Base-by-base conservation (phyloP, 352 stramenopile species). In the Phytophthora hibernalis region DNA sequence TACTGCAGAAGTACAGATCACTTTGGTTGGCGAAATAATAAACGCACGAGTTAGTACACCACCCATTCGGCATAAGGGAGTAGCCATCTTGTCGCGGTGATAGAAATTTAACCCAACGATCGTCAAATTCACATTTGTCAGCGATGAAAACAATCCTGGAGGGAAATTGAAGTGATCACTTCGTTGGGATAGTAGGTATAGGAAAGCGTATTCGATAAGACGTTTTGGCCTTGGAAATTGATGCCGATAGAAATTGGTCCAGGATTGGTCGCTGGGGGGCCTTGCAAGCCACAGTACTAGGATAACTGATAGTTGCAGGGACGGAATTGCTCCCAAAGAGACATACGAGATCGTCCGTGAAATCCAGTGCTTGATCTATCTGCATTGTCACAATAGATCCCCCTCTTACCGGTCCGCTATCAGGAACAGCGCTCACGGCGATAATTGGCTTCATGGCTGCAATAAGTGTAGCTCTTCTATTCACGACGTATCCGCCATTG, bases 171-270 rank as follows among this genome's bases (percentile, higher is more conserved):
- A 33, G 43, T 70, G 10, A 85, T 65, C 6, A 68, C 16, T 51
- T 85, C 77, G 18, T 85, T 45, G 2, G 51, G 44, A 21, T 48
- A 30, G 43, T 82, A 85, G 0, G 54, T 58, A 45, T 72, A 80
- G 12, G 8, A 22, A 5, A 52, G 13, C 12, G 8, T 6, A 10
- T 5, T 50, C 6, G 55, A 37, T 12, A 55, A 15, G 2, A 44
- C 18, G 15, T 35, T 2, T 5, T 70, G 55, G 2, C 44, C 28
- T 53, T 31, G 44, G n/a, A 77, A 66, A 5, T 45, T 20, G n/a
- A 85, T n/a, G 11, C 52, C 31, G n/a, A 82, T 33, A 6, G 33
- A 30, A 3, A 79, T 57, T n/a, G 30, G 2, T 8, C 68, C 61
- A 21, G 68, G 61, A 21, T 42, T 33, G 13, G 45, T 31, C 35